Conservation (phyloP, 208 protist species). For the Crithidia sp. region DNA sequence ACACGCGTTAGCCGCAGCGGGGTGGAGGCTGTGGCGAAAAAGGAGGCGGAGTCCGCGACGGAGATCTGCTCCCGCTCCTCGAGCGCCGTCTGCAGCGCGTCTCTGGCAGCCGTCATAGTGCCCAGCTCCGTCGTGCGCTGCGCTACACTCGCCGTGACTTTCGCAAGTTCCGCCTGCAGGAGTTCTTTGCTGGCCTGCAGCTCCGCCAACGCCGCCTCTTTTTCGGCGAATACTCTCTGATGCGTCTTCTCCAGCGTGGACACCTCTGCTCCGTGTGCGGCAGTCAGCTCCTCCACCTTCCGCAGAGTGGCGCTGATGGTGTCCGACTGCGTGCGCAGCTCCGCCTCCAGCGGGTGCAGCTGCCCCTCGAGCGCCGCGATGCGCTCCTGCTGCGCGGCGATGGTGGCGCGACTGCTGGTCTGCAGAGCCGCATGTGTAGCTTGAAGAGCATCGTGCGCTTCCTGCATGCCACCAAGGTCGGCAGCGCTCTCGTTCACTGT, state of each 20-base stretch:
- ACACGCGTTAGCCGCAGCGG: constrained; percentile 1
- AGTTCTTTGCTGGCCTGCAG: constrained; percentile 11
- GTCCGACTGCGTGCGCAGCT: constrained; percentile 20
- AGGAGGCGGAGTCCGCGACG: constrained; percentile 1
- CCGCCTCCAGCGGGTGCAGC: constrained; percentile 14
- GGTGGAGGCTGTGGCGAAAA: background rate
- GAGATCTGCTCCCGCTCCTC: background rate
- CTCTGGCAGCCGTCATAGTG: constrained; percentile 4
- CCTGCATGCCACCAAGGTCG: background rate
- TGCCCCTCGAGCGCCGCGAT: constrained; percentile 23
- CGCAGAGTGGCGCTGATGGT: constrained; percentile 15
- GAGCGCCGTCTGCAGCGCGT: constrained; percentile 4
- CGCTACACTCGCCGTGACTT: constrained; percentile 4
- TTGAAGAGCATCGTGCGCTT: background rate
- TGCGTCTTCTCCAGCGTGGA: constrained; percentile 5
- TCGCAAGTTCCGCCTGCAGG: constrained; percentile 2
- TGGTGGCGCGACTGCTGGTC: constrained; percentile 8
- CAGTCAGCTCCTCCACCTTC: constrained; percentile 19
- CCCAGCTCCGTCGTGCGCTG: constrained; percentile 10
- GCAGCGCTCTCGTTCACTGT: background rate
- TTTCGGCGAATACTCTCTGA: background rate
- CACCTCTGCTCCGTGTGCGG: constrained; percentile 13
- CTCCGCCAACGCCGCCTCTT: background rate
- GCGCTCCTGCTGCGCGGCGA: constrained; percentile 8
- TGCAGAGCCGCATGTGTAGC: constrained; percentile 17